A percentile compares a stretch with the other conserved stretches of the same genome.
These are phyloP conservation scores for Yarrowia keelungensis DNA, from an alignment of 805 yeast species.

Conservation along the genomic window DNA sequence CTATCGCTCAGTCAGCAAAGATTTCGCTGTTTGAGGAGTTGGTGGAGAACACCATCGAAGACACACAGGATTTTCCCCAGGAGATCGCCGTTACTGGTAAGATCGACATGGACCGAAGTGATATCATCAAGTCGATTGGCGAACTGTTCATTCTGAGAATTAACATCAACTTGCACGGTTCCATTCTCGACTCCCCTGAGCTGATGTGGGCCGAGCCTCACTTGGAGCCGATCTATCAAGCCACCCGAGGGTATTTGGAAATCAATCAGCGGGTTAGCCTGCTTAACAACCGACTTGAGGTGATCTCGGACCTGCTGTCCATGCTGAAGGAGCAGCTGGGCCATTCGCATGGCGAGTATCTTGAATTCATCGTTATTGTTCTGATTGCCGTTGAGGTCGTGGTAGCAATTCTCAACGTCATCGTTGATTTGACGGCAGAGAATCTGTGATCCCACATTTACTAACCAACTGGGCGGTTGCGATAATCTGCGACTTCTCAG, in stretches of 20 bases:
- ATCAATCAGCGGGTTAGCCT: constrained; percentile 92
- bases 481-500: too few species aligned
- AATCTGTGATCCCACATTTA: not conserved
- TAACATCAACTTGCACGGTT: constrained; percentile 55
- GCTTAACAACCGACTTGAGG: constrained; percentile 90
- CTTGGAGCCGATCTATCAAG: constrained; percentile 95
- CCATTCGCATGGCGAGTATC: constrained; percentile 87
- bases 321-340: constrained; percentile 98
- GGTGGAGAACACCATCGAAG: constrained; percentile 95
- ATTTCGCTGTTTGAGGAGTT: constrained; percentile 94
- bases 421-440: constrained; percentile 51
- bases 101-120: constrained; percentile 91
- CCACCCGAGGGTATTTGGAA: constrained; percentile 93
- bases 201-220: constrained; percentile 99
- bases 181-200: constrained; percentile 93
- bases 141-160: constrained; percentile 82
- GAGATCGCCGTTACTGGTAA: constrained; percentile 95
- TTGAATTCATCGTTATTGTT: constrained; percentile 89
- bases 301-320: constrained; percentile 87
- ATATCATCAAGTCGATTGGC: constrained; percentile 96
- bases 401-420: constrained; percentile 82
- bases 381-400: constrained; percentile 91
- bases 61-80: constrained; percentile 95
- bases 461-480: not conserved
- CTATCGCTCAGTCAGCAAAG: constrained; percentile 93